Evolutionary conservation across 2,329 filamentous ascomycete genomes (phyloP).

Genomic region (Zymoseptoria brevis): DNA sequence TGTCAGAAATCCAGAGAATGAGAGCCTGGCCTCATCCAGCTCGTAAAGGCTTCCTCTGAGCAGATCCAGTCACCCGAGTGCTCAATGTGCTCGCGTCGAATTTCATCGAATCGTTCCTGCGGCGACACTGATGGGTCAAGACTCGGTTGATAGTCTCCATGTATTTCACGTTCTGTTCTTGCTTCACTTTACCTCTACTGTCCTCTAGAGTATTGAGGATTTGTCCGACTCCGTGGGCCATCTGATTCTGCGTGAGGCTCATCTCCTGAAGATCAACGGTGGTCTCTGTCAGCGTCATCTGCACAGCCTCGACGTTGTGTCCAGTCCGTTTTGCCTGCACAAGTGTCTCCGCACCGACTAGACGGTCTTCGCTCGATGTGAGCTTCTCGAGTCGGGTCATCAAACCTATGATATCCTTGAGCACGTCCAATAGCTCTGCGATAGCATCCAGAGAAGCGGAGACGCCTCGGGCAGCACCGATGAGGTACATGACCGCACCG

Average conservation of each 20-base stretch:
- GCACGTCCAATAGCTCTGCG: constrained; percentile 36
- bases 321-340: constrained; percentile 11
- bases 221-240: constrained; percentile 1
- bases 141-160: constrained; percentile 36
- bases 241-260: background rate
- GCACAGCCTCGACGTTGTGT: constrained; percentile 10
- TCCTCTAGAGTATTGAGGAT: constrained; percentile 7
- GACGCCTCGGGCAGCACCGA: constrained; percentile 40
- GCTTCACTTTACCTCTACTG: constrained; percentile 3
- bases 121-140: constrained; percentile 38
- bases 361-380: constrained; percentile 36
- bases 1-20: constrained; percentile 40
- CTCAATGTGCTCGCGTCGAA: constrained; percentile 34
- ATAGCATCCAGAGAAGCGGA: constrained; percentile 41
- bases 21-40: constrained; percentile 36
- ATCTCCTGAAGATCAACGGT: background rate
- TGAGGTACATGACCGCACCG: constrained; percentile 37
- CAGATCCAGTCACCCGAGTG: constrained; percentile 44
- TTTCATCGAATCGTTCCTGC: constrained; percentile 37
- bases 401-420: constrained; percentile 29
- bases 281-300: constrained; percentile 3
- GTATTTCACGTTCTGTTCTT: constrained; percentile 14
- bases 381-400: constrained; percentile 36
- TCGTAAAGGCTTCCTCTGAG: constrained; percentile 32
- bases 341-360: constrained; percentile 40